phyloP scores from a whole-genome alignment of 140 eudicot species.

The Ambrosia hybrid region DNA sequence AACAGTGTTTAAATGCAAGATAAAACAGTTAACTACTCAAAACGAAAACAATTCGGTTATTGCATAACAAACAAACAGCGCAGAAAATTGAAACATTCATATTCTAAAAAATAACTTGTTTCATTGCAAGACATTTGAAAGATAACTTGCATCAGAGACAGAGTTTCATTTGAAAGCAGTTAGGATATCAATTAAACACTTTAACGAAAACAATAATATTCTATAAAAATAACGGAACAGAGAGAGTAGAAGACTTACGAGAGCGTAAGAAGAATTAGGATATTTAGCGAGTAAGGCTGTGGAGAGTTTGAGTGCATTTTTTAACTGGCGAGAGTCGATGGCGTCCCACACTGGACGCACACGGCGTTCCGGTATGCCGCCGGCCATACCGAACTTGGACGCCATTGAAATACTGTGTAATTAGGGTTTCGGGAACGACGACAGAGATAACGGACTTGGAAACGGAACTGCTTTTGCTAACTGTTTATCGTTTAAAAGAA shows the following conservation, averaged over 20 bases:
- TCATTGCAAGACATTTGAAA: too few relatives aligned
- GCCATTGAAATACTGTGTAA: constrained; percentile 40
- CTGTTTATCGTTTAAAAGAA: not conserved
- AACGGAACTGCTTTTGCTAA: constrained; percentile 1
- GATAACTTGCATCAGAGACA: too few relatives aligned
- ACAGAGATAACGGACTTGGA: constrained; percentile 23
- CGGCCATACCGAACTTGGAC: constrained; percentile 83
- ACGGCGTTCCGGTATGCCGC: constrained; percentile 94
- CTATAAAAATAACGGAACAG: too few relatives aligned
- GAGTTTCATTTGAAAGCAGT: too few relatives aligned
- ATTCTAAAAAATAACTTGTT: too few relatives aligned
- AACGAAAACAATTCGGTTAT: too few relatives aligned
- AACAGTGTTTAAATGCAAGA: too few relatives aligned
- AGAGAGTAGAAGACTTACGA: constrained; percentile 44
- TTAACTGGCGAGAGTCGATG: constrained; percentile 89
- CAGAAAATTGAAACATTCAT: too few relatives aligned
- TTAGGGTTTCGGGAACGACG: constrained; percentile 28
- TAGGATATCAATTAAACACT: too few relatives aligned
- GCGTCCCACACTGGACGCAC: constrained; percentile 99
- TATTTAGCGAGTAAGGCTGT: constrained; percentile 62
- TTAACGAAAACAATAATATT: too few relatives aligned
- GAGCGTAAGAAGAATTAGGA: constrained; percentile 82
- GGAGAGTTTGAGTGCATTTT: constrained; percentile 82
- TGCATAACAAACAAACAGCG: too few relatives aligned
- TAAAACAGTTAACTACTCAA: too few relatives aligned